These are phyloP conservation scores for Parachaetomium inaequale DNA, from an alignment of 495 filamentous ascomycete species.

Conservation along the genomic window DNA sequence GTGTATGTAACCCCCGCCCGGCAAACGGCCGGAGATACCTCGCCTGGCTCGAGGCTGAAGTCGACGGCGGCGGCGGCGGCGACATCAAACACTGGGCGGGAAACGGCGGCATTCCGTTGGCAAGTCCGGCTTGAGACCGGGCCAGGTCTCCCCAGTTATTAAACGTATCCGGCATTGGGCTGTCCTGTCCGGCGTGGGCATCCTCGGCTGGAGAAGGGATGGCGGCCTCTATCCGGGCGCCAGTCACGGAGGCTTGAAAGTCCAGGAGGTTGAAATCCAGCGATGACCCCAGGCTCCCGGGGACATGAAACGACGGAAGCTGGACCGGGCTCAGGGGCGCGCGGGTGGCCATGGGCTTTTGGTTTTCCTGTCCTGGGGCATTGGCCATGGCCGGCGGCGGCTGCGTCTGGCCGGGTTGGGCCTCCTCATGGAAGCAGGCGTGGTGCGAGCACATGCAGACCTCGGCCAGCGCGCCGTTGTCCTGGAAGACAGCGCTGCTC, in stretches of 20 bases:
- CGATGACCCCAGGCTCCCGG: conserved; percentile 30
- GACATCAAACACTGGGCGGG: conserved; percentile 49
- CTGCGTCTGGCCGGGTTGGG: conserved; percentile 26
- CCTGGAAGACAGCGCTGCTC: conserved; percentile 15
- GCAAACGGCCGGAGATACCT: conserved; percentile 48
- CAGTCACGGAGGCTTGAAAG: conserved; percentile 25
- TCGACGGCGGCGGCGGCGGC: conserved; percentile 45
- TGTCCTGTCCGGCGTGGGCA: conserved; percentile 28
- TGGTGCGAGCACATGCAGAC: conserved; percentile 70
- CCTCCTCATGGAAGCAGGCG: conserved; percentile 64
- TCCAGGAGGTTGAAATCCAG: conserved; percentile 36
- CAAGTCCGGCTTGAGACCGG: conserved; percentile 35
- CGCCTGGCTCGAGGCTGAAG: conserved; percentile 43
- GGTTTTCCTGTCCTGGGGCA: conserved; percentile 43
- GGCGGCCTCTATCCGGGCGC: conserved; percentile 17
- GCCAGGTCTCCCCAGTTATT: conserved; percentile 42
- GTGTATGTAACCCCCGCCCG: conserved; percentile 47
- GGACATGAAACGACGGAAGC: conserved; percentile 35
- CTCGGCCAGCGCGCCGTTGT: conserved; percentile 32
- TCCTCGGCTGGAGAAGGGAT: conserved; percentile 24
- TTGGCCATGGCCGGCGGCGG: conserved; percentile 13
- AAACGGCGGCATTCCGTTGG: conserved; percentile 43
- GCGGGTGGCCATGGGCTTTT: conserved; percentile 38
- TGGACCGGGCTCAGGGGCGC: conserved; percentile 45
- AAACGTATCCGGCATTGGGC: conserved; percentile 50